Conservation (phyloP, 1,284 basidiomycete species). For the Ustilago hordei region DNA sequence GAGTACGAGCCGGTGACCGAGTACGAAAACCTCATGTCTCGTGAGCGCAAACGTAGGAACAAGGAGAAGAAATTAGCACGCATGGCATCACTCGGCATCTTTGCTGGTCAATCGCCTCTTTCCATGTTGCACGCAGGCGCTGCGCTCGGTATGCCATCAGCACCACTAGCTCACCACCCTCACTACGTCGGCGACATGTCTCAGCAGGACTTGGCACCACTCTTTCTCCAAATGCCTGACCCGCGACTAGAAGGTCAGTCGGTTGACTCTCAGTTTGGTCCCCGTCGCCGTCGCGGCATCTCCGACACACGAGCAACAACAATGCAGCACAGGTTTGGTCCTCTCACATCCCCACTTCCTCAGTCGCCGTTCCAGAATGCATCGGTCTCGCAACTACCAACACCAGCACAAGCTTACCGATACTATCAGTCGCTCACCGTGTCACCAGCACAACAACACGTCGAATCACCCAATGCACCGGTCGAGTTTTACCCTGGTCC, state of each 20-base stretch:
- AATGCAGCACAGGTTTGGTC: slow-evolving; percentile 22
- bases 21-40: slow-evolving; percentile 61
- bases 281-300: slow-evolving; percentile 44
- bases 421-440: slow-evolving; percentile 30
- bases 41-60: slow-evolving; percentile 60
- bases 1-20: slow-evolving; percentile 64
- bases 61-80: slow-evolving; percentile 53
- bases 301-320: slow-evolving; percentile 30
- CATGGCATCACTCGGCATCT: slow-evolving; percentile 43
- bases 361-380: slow-evolving; percentile 26
- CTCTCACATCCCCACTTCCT: slow-evolving; percentile 20
- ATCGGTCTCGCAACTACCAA: slow-evolving; percentile 46
- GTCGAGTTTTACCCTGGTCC: slow-evolving; percentile 19
- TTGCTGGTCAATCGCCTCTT: slow-evolving; percentile 44
- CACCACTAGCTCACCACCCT: slow-evolving; percentile 24
- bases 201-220: slow-evolving; percentile 18
- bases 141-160: slow-evolving; percentile 23
- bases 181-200: slow-evolving; percentile 15
- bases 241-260: slow-evolving; percentile 9
- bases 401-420: slow-evolving; percentile 32
- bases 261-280: slow-evolving; percentile 35
- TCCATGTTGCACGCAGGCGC: slow-evolving; percentile 41
- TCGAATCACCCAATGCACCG: slow-evolving; percentile 5
- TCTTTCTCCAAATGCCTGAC: slow-evolving; percentile 34
- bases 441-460: slow-evolving; percentile 10